Evolutionary conservation across 257 asterid species (phyloP), one percentile per base, ranked within the genome.

Genomic region (Plantago ovata): DNA sequence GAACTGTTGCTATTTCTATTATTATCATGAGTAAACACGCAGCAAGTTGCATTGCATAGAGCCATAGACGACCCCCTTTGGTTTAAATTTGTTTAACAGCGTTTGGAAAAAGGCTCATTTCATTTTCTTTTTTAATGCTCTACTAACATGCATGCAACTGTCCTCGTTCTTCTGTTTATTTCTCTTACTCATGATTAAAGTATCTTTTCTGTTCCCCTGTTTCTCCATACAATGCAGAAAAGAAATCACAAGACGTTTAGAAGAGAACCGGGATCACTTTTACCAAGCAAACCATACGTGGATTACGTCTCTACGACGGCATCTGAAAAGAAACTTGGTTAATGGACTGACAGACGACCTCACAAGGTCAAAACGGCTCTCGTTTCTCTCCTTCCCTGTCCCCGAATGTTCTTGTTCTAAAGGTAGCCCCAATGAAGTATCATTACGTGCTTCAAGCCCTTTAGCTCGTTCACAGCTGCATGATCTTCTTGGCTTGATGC

Each of bases 251-350:
- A 79, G 72, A 70, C 81, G 73, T 51, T 65, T 93, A 48, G 97
- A 84, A 38, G 94, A 86, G 68, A 82, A 78, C 47, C 81, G 72
- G 0, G 96, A 86, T 59, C 79, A 79, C 63, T 68, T 80, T 16
- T 89, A 86, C 76, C 95, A 86, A 69, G 93, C 89, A 22, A 93
- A 93, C 76, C 85, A 66, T 49, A 81, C 95, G 3, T 89, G 94
- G 95, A 81, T 93, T 24, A 59, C 71, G 38, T 76, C 86, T 0
- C 64, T 84, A 46, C 84, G 95, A 18, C 75, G 71, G 64, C 94
- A 76, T 36, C 73, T 93, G 65, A 68, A 85, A 46, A 76, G 79
- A 64, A 75, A 70, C 78, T 63, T 84, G 52, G 58, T 73, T 0
- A 87, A 85, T 23, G 94, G 89, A 11, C 75, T 89, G 47, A 51